Base-by-base conservation (phyloP, 805 yeast species). In the Saccharomycopsis vini region DNA sequence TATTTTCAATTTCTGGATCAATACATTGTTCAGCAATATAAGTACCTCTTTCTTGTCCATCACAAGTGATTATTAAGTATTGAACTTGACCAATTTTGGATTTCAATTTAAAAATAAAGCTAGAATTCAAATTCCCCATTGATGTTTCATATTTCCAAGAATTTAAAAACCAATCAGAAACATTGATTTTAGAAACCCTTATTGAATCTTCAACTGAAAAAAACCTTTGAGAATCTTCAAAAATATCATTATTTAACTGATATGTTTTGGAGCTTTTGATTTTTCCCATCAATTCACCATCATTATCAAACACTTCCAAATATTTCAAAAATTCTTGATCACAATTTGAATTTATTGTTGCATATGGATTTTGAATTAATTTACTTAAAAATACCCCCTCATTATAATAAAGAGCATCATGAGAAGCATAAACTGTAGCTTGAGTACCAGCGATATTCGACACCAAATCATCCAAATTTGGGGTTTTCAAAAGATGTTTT, bases 81-180 rank as follows among this genome's bases (percentile, higher is more conserved):
- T 20, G 61, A 53, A 68, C 61, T 36, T 64, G 66, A 36, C 68
- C 69, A 39, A 64, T 59, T 28, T 60, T 57, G 44, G 58, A 57
- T 3, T 64, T 62, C 24, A 64, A 47, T 47, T 63, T 62, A 42
- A 64, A 47, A 13, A 64, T 58, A 40, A 63, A 56, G 3, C 67
- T 62, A 42, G 60, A 61, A 18, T 59, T 59, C 36, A 63, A 52
- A 23, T 55, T 42, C 5, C 63, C 63, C 46, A 62, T 53, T 41
- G 62, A 62, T 13, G 64, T 61, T 45, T 64, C 69, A 36, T 62
- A 59, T 45, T 64, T 63, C 69, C 68, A 65, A 20, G 66, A 59
- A 35, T 62, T 61, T 38, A 63, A 61, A 36, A 63, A 62, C 67
- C 67, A 64, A 41, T 63, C 65, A 21, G 62, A 61, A 32, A 63